These are phyloP conservation scores for Xerophyta viscosa DNA, from an alignment of 106 monocot species.

Conservation along the genomic window DNA sequence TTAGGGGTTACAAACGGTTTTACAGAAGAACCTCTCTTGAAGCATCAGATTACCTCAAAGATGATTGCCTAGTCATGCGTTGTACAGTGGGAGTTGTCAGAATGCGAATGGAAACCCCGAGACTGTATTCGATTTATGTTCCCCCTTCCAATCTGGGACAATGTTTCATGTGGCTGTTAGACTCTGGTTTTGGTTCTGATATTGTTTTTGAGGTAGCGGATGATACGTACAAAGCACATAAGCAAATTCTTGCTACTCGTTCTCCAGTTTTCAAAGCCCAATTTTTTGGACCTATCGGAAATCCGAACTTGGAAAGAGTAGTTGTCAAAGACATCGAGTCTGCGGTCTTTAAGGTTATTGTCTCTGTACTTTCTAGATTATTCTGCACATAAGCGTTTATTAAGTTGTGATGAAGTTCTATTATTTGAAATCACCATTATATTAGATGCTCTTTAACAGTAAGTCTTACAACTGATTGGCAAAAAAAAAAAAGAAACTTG, in stretches of 20 bases:
- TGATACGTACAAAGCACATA: constrained; percentile 32
- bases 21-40: constrained; percentile 37
- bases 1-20: constrained; percentile 56
- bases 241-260: constrained; percentile 41
- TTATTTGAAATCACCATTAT: no score
- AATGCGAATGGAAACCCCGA: constrained; percentile 28
- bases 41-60: constrained; percentile 41
- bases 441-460: no score
- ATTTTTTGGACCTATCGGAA: constrained; percentile 42
- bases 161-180: constrained; percentile 17
- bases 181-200: constrained; percentile 24
- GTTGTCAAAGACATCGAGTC: constrained; percentile 37
- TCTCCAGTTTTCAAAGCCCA: constrained; percentile 46
- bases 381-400: not conserved
- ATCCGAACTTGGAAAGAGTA: constrained; percentile 22
- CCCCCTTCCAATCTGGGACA: constrained; percentile 32
- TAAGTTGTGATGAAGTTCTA: not conserved
- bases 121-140: constrained; percentile 13
- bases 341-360: constrained; percentile 37
- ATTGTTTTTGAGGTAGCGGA: constrained; percentile 34
- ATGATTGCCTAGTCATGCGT: constrained; percentile 31
- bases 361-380: not conserved
- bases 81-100: constrained; percentile 51
- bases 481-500: no score
- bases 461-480: no score